These are phyloP conservation scores for Diaporthe destruens DNA, from an alignment of 2,329 filamentous ascomycete species.

Conservation along the genomic window DNA sequence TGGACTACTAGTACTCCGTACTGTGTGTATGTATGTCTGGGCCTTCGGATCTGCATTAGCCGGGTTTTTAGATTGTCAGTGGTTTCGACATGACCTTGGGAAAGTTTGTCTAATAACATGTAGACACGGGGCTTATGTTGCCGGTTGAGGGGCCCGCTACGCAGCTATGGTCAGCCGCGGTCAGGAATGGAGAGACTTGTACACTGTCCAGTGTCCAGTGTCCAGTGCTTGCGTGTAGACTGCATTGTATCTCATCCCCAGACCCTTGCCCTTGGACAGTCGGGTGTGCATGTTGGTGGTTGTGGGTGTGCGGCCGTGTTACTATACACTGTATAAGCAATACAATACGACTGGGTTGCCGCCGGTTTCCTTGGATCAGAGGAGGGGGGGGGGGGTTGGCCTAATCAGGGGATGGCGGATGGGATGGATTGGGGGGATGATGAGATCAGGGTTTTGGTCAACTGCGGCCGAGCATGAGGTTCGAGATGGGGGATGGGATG, in stretches of 20 bases:
- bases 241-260: not conserved
- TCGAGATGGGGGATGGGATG: conserved; percentile 9
- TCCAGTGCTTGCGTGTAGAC: not conserved
- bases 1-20: too few relatives aligned
- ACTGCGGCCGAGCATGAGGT: conserved; percentile 6
- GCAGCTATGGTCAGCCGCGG: not conserved
- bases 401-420: conserved; percentile 4
- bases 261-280: conserved; percentile 3
- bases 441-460: conserved; percentile 32
- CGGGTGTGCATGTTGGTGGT: conserved; percentile 6
- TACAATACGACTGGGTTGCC: conserved; percentile 5
- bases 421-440: conserved; percentile 4
- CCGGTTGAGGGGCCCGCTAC: not conserved
- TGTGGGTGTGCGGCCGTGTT: conserved; percentile 10
- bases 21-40: conserved; percentile 10
- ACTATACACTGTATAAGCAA: not conserved
- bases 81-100: conserved; percentile 27
- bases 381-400: not conserved
- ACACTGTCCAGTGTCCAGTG: not conserved
- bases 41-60: conserved; percentile 32
- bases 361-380: conserved; percentile 10
- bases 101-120: conserved; percentile 12
- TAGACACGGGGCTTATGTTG: conserved; percentile 6
- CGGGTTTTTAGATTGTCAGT: conserved; percentile 25
- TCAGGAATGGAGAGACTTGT: not conserved